Evolutionary conservation across 345 rosid genomes (phyloP), one percentile per base, ranked within the genome.

Genomic region (Eucalyptus pauciflora): DNA sequence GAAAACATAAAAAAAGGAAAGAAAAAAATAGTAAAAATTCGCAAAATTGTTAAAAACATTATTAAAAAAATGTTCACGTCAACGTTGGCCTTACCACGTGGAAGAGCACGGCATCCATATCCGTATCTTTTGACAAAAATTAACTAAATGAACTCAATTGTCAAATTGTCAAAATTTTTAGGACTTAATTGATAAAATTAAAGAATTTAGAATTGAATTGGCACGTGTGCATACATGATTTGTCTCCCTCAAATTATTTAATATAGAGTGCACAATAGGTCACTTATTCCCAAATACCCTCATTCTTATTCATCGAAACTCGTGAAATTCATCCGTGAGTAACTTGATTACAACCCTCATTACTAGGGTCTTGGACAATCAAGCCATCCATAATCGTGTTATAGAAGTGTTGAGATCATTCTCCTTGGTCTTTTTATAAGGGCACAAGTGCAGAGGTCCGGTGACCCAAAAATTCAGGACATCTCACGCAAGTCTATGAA

Each of bases 71-170:
- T 52, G 10, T 52, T 52, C 20, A 52, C 5, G 0, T 52, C 58
- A 52, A 52, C 0, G 1, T 52, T 7, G 58, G 10, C 0, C 0
- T 2, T 52, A 52, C 1, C 10, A 52, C 2, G 1, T 52, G 58
- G 10, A 52, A 52, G 5, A 52, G 58, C 58, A 52, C 2, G 0
- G 5, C 58, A 52, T 52, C 58, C 58, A 52, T 52, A 52, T 52
- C 0, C 0, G 1, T 52, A 52, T 10, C 25, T 52, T 52, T 1
- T 52, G 1, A 52, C 25, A 52, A 52, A 52, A 52, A 52, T 20
- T 52, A 2, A 52, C 10, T 4, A 4, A 52, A 52, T 52, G 10
- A 52, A 52, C 58, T 52, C 8, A 52, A 52, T 52, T 52, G 25
- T 52, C 58, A 52, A 20, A 20, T 20, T 52, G 2, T 52, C 10